Base-by-base conservation (phyloP, 805 yeast species). In the Pichia kluyveri region DNA sequence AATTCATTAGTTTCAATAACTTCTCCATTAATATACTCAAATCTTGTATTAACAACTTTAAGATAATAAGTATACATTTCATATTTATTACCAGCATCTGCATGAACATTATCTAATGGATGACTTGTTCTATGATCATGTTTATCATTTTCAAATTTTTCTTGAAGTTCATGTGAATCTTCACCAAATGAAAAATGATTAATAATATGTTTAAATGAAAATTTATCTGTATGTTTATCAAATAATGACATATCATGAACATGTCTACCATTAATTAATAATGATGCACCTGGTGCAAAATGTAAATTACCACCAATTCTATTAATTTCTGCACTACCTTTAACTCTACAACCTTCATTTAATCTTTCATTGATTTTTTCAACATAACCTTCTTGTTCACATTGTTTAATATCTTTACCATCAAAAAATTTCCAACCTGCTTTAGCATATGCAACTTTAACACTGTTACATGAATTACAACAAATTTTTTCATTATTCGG, bases 211-310 rank as follows among this genome's bases (percentile, higher is more conserved):
- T 81, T 79, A 60, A 93, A 84, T 52, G 85, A 77, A 64, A 86
- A 80, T 51, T 77, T 77, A 48, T 73, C 75, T 1, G 66, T 65
- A 51, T 74, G 71, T 53, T 78, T 71, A 31, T 69, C 68, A 67
- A 77, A 93, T 46, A 87, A 71, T 8, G 96, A 83, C 47, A 85
- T 66, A 61, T 93, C 99, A 68, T 93, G 99, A 50, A 78, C 73
- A 63, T 93, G 99, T 44, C 75, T 73, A 17, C 78, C 79, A 10
- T 68, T 65, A 49, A 67, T 64, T 38, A 82, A 76, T 58, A 72
- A 73, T 2, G 95, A 80, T 27, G 84, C 80, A 39, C 99, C 99
- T 5, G 99, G 98, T 1, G 97, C 96, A 73, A 93, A 89, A 69
- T 93, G 98, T 53, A 93, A 68, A 59, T 87, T 85, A 43, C 99